These are phyloP conservation scores for Mentha longifolia DNA, from an alignment of 257 asterid species.

Conservation along the genomic window DNA sequence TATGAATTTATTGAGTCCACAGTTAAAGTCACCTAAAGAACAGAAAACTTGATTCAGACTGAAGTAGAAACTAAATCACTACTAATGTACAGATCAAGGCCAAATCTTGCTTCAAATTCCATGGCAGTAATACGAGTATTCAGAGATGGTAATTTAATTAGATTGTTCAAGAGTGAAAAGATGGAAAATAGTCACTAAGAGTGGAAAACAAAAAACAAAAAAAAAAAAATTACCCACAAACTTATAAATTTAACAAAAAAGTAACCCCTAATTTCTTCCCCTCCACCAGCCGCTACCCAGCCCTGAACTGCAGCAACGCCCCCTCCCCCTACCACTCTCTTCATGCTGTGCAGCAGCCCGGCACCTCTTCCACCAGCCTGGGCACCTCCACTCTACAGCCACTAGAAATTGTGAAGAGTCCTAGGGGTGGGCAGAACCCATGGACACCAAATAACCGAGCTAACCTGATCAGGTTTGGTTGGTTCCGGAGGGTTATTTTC, in stretches of 20 bases:
- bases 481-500: too few species aligned
- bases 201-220: too few species aligned
- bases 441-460: too few species aligned
- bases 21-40: conserved; percentile 63
- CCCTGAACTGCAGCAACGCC: too few species aligned
- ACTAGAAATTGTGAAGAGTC: background rate
- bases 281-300: too few species aligned
- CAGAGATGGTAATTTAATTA: conserved; percentile 6
- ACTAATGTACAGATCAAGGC: conserved; percentile 17
- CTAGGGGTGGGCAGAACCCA: too few species aligned
- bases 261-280: background rate
- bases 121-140: background rate
- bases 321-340: background rate
- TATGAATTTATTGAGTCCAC: conserved; percentile 87
- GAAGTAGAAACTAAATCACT: conserved; percentile 19
- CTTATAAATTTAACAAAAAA: too few species aligned
- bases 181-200: background rate
- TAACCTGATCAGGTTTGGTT: too few species aligned
- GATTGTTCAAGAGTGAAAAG: background rate
- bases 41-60: conserved; percentile 34
- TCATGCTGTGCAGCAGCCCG: background rate
- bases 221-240: too few species aligned
- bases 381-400: background rate
- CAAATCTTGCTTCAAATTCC: conserved; percentile 19
- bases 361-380: background rate